Conservation (phyloP, 306 rosid genomes). For the Neltuma alba region DNA sequence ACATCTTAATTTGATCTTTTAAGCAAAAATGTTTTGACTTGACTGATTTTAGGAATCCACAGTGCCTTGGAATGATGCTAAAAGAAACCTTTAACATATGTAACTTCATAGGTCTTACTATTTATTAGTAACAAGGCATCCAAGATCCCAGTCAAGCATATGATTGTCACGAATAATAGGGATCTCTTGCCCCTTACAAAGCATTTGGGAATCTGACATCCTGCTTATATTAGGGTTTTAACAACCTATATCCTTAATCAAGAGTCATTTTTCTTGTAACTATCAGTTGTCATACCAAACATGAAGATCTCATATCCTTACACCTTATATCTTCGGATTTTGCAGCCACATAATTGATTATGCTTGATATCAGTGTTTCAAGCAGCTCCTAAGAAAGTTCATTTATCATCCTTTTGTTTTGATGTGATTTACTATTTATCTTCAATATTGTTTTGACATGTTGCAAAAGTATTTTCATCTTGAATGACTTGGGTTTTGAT, state of each 20-base stretch:
- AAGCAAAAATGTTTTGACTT: slow-evolving; percentile 3
- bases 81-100: too few species aligned
- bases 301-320: background rate
- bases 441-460: background rate
- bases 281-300: background rate
- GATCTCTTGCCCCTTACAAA: background rate
- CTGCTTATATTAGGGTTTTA: background rate
- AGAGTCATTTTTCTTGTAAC: background rate
- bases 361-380: background rate
- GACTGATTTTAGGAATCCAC: too few species aligned
- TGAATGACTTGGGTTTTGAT: slow-evolving; percentile 16
- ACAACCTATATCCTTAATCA: background rate
- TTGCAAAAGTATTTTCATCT: background rate
- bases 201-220: background rate
- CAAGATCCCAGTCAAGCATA: background rate
- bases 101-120: too few species aligned
- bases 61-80: too few species aligned
- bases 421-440: background rate
- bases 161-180: background rate
- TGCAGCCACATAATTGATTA: background rate
- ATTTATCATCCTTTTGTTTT: slow-evolving; percentile 18
- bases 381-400: slow-evolving; percentile 8
- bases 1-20: background rate
- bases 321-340: background rate
- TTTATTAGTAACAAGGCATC: background rate